Percentiles rank a stretch among this genome's conserved stretches.
Conservation (phyloP, 2,329 filamentous ascomycete genomes). For the Aspergillus sp. region DNA sequence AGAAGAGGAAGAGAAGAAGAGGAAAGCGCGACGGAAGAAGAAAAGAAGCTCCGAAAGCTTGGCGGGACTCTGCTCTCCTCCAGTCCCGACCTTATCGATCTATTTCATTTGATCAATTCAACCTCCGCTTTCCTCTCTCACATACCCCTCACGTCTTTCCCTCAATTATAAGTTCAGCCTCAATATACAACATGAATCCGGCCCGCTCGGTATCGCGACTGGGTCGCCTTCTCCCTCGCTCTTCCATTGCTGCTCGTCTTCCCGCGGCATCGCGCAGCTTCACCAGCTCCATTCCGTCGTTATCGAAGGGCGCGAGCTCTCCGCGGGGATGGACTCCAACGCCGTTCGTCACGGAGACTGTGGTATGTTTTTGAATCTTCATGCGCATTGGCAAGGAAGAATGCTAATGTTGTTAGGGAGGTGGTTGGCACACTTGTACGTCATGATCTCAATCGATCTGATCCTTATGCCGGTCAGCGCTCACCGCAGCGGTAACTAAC, state of each 20-base stretch:
- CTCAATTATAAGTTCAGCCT: not conserved
- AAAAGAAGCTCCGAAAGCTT: slow-evolving; percentile 1
- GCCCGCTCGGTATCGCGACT: slow-evolving; percentile 23
- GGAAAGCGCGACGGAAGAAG: slow-evolving; percentile 1
- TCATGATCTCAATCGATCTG: slow-evolving; percentile 20
- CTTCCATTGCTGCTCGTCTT: slow-evolving; percentile 2
- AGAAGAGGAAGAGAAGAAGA: slow-evolving; percentile 9
- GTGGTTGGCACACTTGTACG: slow-evolving; percentile 76
- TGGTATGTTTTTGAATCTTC: slow-evolving; percentile 43
- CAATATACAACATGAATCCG: slow-evolving; percentile 23
- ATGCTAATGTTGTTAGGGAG: slow-evolving; percentile 53
- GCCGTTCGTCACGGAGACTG: slow-evolving; percentile 55
- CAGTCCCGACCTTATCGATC: not conserved
- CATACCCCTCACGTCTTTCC: not conserved
- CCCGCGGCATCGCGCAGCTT: slow-evolving; percentile 26
- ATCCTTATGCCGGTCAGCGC: slow-evolving; percentile 1
- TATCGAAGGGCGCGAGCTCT: slow-evolving; percentile 26
- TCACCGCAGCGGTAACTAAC: slow-evolving; percentile 8
- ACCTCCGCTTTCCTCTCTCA: slow-evolving; percentile 6
- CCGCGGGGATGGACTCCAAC: slow-evolving; percentile 51
- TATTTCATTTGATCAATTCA: not conserved
- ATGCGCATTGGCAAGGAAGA: slow-evolving; percentile 10
- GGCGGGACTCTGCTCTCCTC: slow-evolving; percentile 1
- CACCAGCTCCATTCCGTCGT: slow-evolving; percentile 26
- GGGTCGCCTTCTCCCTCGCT: slow-evolving; percentile 16